Conservation (phyloP, 164 flowering plant genomes). For the Berberis thunbergii region DNA sequence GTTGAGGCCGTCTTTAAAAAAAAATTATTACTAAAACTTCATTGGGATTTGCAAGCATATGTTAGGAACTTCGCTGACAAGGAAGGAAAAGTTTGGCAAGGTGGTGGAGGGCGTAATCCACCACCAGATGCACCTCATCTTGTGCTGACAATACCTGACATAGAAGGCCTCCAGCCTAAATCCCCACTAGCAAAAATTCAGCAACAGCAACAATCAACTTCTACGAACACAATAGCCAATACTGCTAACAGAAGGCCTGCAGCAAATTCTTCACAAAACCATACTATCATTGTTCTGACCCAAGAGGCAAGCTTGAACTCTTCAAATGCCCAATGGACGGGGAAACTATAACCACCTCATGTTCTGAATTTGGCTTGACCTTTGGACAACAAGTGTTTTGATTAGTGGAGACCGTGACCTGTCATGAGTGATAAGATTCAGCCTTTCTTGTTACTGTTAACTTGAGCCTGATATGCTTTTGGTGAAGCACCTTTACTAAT, state of each 20-base stretch:
- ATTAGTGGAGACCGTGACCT: too few relatives aligned
- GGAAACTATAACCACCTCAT: too few relatives aligned
- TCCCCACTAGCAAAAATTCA: conserved; percentile 95
- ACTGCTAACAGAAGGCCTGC: conserved; percentile 52
- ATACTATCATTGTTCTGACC: conserved; percentile 24
- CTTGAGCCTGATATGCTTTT: too few relatives aligned
- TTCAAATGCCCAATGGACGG: conserved; percentile 43
- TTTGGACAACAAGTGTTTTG: too few relatives aligned
- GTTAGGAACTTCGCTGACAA: conserved; percentile 68
- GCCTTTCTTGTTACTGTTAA: too few relatives aligned
- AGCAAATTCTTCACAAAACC: conserved; percentile 61
- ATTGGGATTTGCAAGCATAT: conserved; percentile 45
- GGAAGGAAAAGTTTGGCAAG: conserved; percentile 96
- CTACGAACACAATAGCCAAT: conserved; percentile 46
- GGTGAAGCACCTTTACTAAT: too few relatives aligned
- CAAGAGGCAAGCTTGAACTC: conserved; percentile 60
- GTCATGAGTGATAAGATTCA: too few relatives aligned
- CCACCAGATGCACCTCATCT: conserved; percentile 97
- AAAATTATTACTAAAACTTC: background rate
- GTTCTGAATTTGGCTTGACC: too few relatives aligned
- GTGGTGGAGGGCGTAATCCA: conserved; percentile 95
- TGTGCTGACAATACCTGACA: conserved; percentile 83
- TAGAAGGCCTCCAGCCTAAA: conserved; percentile 85
- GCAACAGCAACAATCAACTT: conserved; percentile 45
- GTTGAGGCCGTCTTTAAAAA: too few relatives aligned